phyloP scores from a whole-genome alignment of 2,329 filamentous ascomycete genomes.

The Aspergillus sergii region DNA sequence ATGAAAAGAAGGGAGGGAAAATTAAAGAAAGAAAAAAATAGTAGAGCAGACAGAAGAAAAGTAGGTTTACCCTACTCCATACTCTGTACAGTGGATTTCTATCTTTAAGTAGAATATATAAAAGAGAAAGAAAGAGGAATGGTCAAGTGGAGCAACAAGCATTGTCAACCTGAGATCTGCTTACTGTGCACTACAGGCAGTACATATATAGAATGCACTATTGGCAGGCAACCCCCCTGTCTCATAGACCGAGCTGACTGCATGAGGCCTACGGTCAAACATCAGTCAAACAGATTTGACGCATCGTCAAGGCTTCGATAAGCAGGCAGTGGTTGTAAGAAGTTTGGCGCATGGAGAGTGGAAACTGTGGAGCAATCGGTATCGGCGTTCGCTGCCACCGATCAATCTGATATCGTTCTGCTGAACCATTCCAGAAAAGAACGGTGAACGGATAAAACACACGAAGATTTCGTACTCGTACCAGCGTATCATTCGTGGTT shows the following conservation, averaged over 20 bases:
- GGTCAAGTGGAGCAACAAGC: not conserved
- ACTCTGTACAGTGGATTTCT: not conserved
- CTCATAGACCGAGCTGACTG: not conserved
- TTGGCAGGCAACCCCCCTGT: not conserved
- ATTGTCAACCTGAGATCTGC: no score
- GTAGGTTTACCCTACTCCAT: not conserved
- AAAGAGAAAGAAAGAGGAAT: not conserved
- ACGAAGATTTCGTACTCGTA: not conserved
- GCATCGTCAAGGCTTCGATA: not conserved
- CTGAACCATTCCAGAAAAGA: not conserved
- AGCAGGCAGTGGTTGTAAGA: not conserved
- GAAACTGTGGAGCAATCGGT: not conserved
- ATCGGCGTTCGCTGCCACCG: not conserved
- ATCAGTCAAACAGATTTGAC: not conserved
- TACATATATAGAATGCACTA: not conserved
- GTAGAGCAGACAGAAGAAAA: not conserved
- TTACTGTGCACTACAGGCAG: not conserved
- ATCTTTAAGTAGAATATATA: not conserved
- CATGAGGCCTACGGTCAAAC: not conserved
- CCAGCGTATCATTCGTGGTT: not conserved
- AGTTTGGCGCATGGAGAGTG: not conserved
- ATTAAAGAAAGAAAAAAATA: not conserved
- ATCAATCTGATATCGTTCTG: not conserved
- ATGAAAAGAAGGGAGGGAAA: no score
- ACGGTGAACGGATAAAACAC: not conserved